phyloP scores from a whole-genome alignment of 441 rosid species.

The Iberis amara region DNA sequence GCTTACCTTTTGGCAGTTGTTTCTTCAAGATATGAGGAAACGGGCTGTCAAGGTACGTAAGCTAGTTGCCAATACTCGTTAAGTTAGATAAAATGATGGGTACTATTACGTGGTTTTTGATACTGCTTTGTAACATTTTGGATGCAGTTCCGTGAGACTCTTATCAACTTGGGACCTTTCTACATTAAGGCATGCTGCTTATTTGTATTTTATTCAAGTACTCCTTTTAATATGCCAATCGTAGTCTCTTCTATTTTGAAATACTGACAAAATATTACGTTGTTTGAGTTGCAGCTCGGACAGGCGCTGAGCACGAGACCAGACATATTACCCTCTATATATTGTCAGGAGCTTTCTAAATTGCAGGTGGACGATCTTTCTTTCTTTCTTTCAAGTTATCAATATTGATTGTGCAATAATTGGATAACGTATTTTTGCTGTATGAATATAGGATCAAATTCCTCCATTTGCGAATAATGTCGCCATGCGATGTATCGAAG shows the following conservation, averaged over 20 bases:
- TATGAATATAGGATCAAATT: conserved; percentile 73
- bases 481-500: conserved; percentile 80
- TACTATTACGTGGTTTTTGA: not conserved
- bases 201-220: conserved; percentile 3
- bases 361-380: conserved; percentile 55
- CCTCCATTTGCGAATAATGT: conserved; percentile 78
- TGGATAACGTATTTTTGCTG: conserved; percentile 13
- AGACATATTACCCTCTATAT: conserved; percentile 75
- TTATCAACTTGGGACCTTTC: conserved; percentile 87
- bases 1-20: conserved; percentile 71
- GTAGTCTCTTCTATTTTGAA: not conserved
- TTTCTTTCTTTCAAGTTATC: conserved; percentile 22
- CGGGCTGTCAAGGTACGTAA: conserved; percentile 66
- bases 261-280: conserved; percentile 5
- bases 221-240: not conserved
- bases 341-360: conserved; percentile 92
- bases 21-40: conserved; percentile 59
- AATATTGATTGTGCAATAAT: conserved; percentile 1
- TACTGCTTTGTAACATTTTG: conserved; percentile 17
- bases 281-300: conserved; percentile 66
- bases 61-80: not conserved
- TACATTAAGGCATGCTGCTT: conserved; percentile 72
- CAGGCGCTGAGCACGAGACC: conserved; percentile 99
- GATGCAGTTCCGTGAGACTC: conserved; percentile 85
- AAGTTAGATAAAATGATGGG: not conserved